Evolutionary conservation across 2,329 filamentous ascomycete species (phyloP).

Genomic region (Alternaria tenuissima): DNA sequence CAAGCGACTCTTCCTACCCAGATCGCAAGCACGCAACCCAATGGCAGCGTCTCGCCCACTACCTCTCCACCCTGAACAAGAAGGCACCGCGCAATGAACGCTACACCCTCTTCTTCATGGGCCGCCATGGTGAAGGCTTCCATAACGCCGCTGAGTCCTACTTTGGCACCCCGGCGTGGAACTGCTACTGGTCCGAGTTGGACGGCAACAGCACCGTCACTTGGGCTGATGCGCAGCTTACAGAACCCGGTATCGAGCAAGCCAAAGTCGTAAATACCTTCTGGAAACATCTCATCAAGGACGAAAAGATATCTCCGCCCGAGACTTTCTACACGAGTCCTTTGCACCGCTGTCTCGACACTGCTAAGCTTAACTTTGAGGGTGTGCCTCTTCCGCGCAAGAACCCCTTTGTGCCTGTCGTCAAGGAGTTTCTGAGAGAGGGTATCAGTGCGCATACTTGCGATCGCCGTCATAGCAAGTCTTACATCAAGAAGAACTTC

Average conservation of each 20-base stretch:
- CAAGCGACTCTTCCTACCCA: constrained; percentile 57
- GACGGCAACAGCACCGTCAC: constrained; percentile 69
- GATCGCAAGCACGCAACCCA: constrained; percentile 59
- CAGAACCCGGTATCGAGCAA: constrained; percentile 64
- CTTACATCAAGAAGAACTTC: constrained; percentile 62
- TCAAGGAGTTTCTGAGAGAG: constrained; percentile 73
- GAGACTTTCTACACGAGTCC: constrained; percentile 72
- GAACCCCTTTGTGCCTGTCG: constrained; percentile 63
- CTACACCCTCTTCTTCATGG: constrained; percentile 74
- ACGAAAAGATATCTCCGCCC: constrained; percentile 66
- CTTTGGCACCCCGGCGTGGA: constrained; percentile 75
- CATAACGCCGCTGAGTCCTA: constrained; percentile 72
- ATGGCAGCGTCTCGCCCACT: constrained; percentile 71
- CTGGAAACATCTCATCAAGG: constrained; percentile 61
- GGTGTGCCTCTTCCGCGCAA: constrained; percentile 61
- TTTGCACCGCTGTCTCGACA: constrained; percentile 68
- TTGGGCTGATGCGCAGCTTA: constrained; percentile 72
- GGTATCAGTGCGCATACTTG: constrained; percentile 74
- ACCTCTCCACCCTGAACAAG: constrained; percentile 64
- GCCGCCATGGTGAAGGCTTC: constrained; percentile 73
- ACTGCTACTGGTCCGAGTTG: constrained; percentile 72
- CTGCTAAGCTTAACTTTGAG: constrained; percentile 68
- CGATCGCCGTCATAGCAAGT: constrained; percentile 66
- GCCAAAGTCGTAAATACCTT: constrained; percentile 67
- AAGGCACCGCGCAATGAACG: constrained; percentile 55